Base-by-base conservation (phyloP, 2,329 filamentous ascomycete genomes). In the Dactylellina cionopaga region DNA sequence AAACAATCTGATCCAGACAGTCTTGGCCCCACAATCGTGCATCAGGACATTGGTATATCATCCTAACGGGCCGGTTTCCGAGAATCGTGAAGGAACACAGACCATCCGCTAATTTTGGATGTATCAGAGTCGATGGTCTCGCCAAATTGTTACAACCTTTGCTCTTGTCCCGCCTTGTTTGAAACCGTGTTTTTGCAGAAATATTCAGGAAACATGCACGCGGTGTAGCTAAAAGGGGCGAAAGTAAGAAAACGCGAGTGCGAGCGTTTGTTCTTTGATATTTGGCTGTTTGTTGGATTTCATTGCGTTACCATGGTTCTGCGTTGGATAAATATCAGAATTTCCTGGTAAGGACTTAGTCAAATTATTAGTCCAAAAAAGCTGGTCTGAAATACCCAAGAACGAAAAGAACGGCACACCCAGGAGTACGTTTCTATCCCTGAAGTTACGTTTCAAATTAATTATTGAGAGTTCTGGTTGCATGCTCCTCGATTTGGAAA, bases 11-110 rank as follows among this genome's bases (percentile, higher is more conserved):
- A 43, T 29, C 27, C 29, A 62, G 54, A 46, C 9, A 29, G 15
- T 15, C 37, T 65, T 65, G 65, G 56, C 59, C 58, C 59, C 68
- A 65, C 59, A 65, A 52, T 54, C 22, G 37, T 65, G 68, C 52
- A 24, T 72, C 59, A 71, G 33, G 44, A 24, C 15, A 17, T 54
- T 49, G 59, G 52, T 54, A 31, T 31, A 33, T 63, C 24, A 41
- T 51, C 52, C 52, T 44, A 65, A 72, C 68, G 68, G 68, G 56
- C 68, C 68, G 68, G 46, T 65, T 65, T 65, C 68, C 68, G 68
- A 55, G 31, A 25, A 29, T 59, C 24, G 37, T 27, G 44, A 31
- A 33, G 44, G 41, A 56, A 59, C 52, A 54, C 19, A 60, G 44
- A 52, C 33, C 41, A 64, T 25, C 68, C 37, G 31, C 59, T 72